Conservation (phyloP, 495 filamentous ascomycete genomes). For the Tuber brumale region DNA sequence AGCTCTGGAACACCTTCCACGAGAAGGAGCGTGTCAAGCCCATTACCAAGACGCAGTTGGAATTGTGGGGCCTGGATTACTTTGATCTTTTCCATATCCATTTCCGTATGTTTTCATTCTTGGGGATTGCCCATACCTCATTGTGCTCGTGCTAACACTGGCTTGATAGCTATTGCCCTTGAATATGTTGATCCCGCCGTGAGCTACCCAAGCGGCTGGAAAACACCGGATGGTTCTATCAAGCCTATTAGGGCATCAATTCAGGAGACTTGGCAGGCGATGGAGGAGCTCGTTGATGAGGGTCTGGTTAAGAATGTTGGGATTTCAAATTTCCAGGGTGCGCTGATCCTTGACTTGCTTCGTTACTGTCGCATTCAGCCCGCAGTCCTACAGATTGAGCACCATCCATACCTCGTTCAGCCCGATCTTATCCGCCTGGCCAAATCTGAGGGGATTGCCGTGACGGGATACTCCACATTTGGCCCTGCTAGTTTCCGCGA, state of each 20-base stretch:
- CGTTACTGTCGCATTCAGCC: constrained; percentile 74
- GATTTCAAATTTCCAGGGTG: constrained; percentile 79
- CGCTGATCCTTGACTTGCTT: constrained; percentile 76
- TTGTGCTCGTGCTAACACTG: not conserved
- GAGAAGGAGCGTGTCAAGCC: constrained; percentile 65
- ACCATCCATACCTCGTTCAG: constrained; percentile 94
- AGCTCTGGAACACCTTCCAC: constrained; percentile 90
- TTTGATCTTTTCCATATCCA: constrained; percentile 79
- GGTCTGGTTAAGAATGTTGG: constrained; percentile 72
- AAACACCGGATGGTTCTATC: constrained; percentile 53
- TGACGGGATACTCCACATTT: constrained; percentile 89
- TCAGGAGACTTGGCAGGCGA: constrained; percentile 81
- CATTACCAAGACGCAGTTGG: constrained; percentile 64
- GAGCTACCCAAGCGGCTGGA: constrained; percentile 77
- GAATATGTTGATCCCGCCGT: constrained; percentile 70
- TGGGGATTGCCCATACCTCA: not conserved
- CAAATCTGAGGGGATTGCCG: constrained; percentile 63
- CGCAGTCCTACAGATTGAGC: constrained; percentile 86
- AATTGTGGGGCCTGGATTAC: constrained; percentile 77
- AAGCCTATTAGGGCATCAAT: constrained; percentile 57
- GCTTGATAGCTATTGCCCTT: constrained; percentile 53
- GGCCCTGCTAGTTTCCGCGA: constrained; percentile 78
- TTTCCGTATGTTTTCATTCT: constrained; percentile 50
- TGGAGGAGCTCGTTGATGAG: constrained; percentile 69
- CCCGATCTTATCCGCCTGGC: constrained; percentile 64